Evolutionary conservation across 805 yeast species (phyloP), one percentile per base, ranked within the genome.

Genomic region (Isabelozyma heimii): DNA sequence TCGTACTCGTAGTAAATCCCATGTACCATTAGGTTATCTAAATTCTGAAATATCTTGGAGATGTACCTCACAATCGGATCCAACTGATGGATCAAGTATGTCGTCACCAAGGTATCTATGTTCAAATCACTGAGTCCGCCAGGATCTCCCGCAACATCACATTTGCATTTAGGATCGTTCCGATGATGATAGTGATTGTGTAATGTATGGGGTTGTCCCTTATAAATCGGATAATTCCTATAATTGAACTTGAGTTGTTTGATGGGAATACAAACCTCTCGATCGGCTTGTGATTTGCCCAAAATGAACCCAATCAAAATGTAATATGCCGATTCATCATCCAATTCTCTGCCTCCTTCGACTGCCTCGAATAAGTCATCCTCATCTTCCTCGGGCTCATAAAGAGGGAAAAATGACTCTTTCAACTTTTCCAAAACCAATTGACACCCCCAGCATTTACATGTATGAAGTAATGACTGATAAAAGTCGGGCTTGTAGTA

Each of bases 401-500:
- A 35, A 26, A 60, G 50, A 14, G 66, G 68, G 43, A 47, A 49
- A 50, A 69, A 69, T 43, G 47, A 40, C 16, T 49, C 50, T 26
- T 59, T 47, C 10, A 69, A 51, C 45, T 47, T 54, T 13, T 55
- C 56, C 48, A 69, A 56, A 4, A 66, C 64, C 20, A 51, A 17
- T n/a, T 58, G 58, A 49, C 75, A 70, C 8, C 75, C 75, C 58
- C 60, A 52, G 47, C 75, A 70, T 47, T 52, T 55, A 49, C 75
- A 70, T 12, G 73, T 67, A 53, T 70, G 73, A 28, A 70, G 51
- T 17, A 69, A 57, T 8, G 67, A 60, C 50, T 64, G 63, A 52
- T 58, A 63, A 46, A 70, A 70, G 47, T 63, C 66, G 10, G 73
- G 72, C 46, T 68, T 66, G 47, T 70, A 70, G 54, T 67, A 70